A percentile compares a stretch with the other conserved stretches of the same genome.
Evolutionary conservation across 2,329 filamentous ascomycete species (phyloP).

Genomic region (Pestalotiopsis sp.): DNA sequence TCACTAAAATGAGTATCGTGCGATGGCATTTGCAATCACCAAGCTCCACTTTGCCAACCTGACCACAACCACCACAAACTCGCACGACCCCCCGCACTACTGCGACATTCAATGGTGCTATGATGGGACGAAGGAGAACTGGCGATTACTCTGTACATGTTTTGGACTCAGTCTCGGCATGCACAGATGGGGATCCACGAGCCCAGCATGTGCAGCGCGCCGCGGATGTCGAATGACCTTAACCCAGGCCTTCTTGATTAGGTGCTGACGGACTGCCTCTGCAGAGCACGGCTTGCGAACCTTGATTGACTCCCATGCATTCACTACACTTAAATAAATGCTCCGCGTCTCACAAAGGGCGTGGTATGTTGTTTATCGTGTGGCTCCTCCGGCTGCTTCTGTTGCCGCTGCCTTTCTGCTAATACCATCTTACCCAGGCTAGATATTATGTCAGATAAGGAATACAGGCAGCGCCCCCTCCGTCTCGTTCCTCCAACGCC

Average conservation of each 20-base stretch:
- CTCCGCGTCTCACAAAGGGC: background rate
- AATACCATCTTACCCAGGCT: background rate
- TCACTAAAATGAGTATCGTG: background rate
- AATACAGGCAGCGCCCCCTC: background rate
- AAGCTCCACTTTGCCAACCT: constrained; percentile 2
- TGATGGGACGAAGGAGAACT: background rate
- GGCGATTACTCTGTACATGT: background rate
- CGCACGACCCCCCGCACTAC: constrained; percentile 3
- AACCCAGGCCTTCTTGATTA: background rate
- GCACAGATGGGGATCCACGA: background rate
- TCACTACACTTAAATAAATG: background rate
- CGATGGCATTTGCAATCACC: background rate
- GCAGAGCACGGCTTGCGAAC: background rate
- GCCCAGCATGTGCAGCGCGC: background rate
- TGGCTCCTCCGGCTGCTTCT: background rate
- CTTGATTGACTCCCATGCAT: background rate
- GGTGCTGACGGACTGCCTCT: background rate
- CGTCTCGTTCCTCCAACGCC: background rate
- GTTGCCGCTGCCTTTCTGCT: background rate
- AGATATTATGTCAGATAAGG: background rate
- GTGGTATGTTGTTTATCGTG: background rate
- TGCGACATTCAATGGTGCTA: constrained; percentile 3
- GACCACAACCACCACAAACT: background rate
- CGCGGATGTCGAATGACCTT: background rate
- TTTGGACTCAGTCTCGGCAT: background rate